These are phyloP conservation scores for Flammula alnicola DNA, from an alignment of 1,284 basidiomycete genomes.

Conservation along the genomic window DNA sequence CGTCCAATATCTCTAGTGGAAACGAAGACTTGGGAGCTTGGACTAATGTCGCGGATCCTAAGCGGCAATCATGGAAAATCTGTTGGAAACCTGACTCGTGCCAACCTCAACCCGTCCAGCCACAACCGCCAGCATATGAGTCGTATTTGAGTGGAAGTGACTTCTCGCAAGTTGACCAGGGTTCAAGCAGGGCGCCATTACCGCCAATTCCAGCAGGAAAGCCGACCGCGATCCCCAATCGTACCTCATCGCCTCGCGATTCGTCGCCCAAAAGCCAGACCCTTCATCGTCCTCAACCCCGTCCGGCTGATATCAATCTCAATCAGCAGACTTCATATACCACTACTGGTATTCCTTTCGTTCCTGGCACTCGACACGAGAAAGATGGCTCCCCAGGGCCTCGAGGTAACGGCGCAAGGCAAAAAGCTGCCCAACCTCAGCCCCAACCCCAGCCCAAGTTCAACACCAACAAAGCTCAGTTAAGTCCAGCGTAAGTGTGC, in stretches of 20 bases:
- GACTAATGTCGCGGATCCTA: slow-evolving; percentile 61
- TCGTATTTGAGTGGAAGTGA: slow-evolving; percentile 50
- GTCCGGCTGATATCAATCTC: slow-evolving; percentile 48
- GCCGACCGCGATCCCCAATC: slow-evolving; percentile 47
- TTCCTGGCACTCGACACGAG: slow-evolving; percentile 49
- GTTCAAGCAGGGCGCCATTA: slow-evolving; percentile 36
- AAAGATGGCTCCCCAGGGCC: slow-evolving; percentile 74
- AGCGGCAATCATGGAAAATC: slow-evolving; percentile 80
- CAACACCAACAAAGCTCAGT: slow-evolving; percentile 46
- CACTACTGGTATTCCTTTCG: slow-evolving; percentile 19
- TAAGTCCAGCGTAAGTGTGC: slow-evolving; percentile 56
- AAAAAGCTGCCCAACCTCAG: slow-evolving; percentile 38
- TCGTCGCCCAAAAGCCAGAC: slow-evolving; percentile 64
- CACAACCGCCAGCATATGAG: slow-evolving; percentile 45
- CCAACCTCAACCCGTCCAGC: slow-evolving; percentile 41
- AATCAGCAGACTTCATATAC: slow-evolving; percentile 42
- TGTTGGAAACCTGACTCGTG: slow-evolving; percentile 73
- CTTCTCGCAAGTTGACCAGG: slow-evolving; percentile 49
- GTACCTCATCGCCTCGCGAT: slow-evolving; percentile 59
- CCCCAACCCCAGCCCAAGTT: slow-evolving; percentile 41
- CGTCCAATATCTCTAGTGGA: slow-evolving; percentile 44
- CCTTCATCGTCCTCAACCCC: slow-evolving; percentile 44
- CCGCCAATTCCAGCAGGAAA: slow-evolving; percentile 51
- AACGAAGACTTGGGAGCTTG: slow-evolving; percentile 62
- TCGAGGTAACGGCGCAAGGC: slow-evolving; percentile 45